These are phyloP conservation scores for Cercophora sp. DNA, from an alignment of 495 filamentous ascomycete species.

Conservation along the genomic window DNA sequence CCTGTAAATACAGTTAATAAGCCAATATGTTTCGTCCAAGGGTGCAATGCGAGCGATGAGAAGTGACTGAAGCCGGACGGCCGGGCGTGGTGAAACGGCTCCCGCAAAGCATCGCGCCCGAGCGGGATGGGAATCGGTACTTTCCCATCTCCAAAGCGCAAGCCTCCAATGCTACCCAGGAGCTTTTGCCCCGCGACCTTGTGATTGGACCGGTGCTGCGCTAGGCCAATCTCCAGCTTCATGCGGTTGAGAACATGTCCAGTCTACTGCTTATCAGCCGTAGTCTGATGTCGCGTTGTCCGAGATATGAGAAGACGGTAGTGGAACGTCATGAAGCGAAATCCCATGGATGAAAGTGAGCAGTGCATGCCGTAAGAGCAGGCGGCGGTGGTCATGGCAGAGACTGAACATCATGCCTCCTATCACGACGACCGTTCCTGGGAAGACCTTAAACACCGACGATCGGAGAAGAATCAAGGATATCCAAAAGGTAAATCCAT, in stretches of 20 bases:
- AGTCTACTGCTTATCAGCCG: neutral
- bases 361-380: no score
- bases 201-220: neutral
- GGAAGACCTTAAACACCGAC: no score
- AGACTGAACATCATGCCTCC: no score
- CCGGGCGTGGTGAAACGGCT: neutral
- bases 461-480: no score
- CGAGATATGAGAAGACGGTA: no score
- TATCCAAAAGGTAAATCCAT: no score
- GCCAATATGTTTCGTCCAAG: no score
- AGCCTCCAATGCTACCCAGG: neutral
- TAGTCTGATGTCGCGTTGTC: neutral
- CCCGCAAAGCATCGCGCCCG: no score
- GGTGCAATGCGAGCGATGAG: neutral
- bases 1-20: constrained; percentile 11
- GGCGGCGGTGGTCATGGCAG: no score
- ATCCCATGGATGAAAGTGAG: no score
- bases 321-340: no score
- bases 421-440: no score
- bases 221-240: neutral
- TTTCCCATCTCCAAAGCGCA: constrained; percentile 4
- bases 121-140: constrained; percentile 2
- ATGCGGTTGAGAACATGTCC: neutral
- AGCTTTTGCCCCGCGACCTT: constrained; percentile 7
- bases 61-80: neutral